Conservation (phyloP, 192 early-diverging fungal species). For the Coemansia javaensis region DNA sequence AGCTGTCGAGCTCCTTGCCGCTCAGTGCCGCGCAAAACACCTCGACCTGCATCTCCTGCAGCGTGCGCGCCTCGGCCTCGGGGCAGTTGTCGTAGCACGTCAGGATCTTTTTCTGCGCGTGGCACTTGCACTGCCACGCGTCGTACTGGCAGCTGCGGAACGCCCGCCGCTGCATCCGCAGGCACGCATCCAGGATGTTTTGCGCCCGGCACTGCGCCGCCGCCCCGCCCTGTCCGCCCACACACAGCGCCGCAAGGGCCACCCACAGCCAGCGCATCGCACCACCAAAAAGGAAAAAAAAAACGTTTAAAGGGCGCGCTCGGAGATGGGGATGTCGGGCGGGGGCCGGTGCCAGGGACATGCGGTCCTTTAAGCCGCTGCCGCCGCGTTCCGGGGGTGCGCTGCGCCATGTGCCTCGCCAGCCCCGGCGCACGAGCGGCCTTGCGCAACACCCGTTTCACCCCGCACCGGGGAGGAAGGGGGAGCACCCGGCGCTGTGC, state of each 20-base stretch:
- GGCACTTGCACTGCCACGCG: constrained; percentile 51
- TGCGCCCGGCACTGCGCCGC: constrained; percentile 20
- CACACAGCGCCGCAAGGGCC: constrained; percentile 2
- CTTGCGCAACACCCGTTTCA: too few relatives aligned
- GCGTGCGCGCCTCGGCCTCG: constrained; percentile 43
- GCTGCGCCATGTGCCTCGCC: too few relatives aligned
- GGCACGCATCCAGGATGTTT: constrained; percentile 49
- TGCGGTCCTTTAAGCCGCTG: too few relatives aligned
- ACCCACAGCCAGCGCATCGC: constrained; percentile 6
- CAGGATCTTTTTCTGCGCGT: constrained; percentile 43
- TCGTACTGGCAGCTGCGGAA: constrained; percentile 40
- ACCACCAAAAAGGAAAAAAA: too few relatives aligned
- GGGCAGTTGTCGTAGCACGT: constrained; percentile 52
- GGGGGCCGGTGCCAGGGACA: too few relatives aligned
- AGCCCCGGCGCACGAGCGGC: too few relatives aligned
- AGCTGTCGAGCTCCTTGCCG: constrained; percentile 36
- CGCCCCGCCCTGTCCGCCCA: not conserved
- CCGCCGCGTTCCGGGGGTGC: too few relatives aligned
- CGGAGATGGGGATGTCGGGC: too few relatives aligned
- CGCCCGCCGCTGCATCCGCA: constrained; percentile 35
- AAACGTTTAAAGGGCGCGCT: too few relatives aligned
- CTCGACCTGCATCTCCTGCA: constrained; percentile 52
- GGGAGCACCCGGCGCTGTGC: too few relatives aligned
- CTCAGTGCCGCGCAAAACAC: constrained; percentile 38
- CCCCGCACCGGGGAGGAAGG: too few relatives aligned